Conservation (phyloP, 305 asterid genomes). For the Fraxinus baroniana region DNA sequence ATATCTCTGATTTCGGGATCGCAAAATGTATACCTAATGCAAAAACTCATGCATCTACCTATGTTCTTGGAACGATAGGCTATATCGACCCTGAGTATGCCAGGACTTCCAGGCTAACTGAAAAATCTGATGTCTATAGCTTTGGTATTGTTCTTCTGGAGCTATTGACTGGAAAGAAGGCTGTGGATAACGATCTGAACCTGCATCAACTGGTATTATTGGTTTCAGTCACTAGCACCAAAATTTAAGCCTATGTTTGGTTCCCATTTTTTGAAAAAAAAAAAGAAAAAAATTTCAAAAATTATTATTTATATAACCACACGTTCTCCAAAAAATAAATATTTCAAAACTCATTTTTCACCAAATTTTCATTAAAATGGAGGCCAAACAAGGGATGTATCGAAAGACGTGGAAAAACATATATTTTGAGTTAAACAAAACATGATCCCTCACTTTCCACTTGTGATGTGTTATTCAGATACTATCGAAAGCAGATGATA, state of each 20-base stretch:
- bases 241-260: neutral
- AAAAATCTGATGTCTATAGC: conserved; percentile 95
- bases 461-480: conserved; percentile 43
- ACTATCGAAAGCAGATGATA: conserved; percentile 70
- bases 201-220: conserved; percentile 77
- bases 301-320: neutral
- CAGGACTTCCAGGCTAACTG: conserved; percentile 83
- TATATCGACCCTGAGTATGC: conserved; percentile 98
- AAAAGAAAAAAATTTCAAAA: too few species aligned
- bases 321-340: too few species aligned
- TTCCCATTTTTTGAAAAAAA: neutral
- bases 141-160: conserved; percentile 93
- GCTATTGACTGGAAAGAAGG: conserved; percentile 89
- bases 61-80: conserved; percentile 93
- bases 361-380: neutral
- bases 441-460: neutral
- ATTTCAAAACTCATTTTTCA: neutral
- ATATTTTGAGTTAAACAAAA: neutral
- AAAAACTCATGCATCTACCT: conserved; percentile 83
- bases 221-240: neutral
- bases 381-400: neutral
- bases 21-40: conserved; percentile 75
- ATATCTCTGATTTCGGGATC: conserved; percentile 90
- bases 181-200: conserved; percentile 81
- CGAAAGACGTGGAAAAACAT: neutral